Evolutionary conservation across 805 yeast genomes (phyloP).

Genomic region (Pichia thaimueangensis): DNA sequence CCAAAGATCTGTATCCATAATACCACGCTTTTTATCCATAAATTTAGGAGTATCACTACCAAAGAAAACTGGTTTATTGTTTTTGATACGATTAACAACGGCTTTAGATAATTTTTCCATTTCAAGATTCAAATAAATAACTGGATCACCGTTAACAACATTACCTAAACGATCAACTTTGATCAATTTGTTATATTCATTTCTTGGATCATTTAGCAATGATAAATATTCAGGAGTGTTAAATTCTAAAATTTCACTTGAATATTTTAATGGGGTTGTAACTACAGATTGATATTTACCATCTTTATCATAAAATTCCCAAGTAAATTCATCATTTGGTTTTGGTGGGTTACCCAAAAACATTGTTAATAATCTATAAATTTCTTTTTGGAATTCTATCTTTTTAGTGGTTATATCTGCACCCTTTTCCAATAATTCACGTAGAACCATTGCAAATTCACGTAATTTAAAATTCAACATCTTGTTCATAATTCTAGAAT

Average conservation of each 20-base stretch:
- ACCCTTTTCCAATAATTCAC: slow-evolving; percentile 38
- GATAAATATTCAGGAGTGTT: slow-evolving; percentile 53
- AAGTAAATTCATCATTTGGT: slow-evolving; percentile 57
- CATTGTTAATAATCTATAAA: slow-evolving; percentile 60
- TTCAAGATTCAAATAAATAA: slow-evolving; percentile 64
- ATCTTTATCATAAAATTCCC: slow-evolving; percentile 76
- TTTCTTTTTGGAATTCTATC: slow-evolving; percentile 45
- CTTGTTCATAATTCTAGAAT: slow-evolving; percentile 47
- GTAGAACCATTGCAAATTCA: slow-evolving; percentile 67
- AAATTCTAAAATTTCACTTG: slow-evolving; percentile 45
- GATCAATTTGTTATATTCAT: slow-evolving; percentile 54
- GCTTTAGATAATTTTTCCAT: slow-evolving; percentile 50
- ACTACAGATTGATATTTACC: slow-evolving; percentile 39
- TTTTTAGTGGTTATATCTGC: slow-evolving; percentile 33
- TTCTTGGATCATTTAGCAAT: slow-evolving; percentile 77
- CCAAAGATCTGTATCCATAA: slow-evolving; percentile 67
- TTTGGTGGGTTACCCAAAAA: slow-evolving; percentile 76
- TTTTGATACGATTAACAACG: slow-evolving; percentile 62
- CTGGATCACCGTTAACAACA: slow-evolving; percentile 61
- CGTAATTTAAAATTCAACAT: slow-evolving; percentile 64
- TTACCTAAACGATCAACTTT: slow-evolving; percentile 73
- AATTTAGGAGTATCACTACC: slow-evolving; percentile 87
- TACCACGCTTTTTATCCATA: slow-evolving; percentile 55
- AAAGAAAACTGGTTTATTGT: slow-evolving; percentile 76
- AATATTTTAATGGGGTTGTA: slow-evolving; percentile 63